Conservation (phyloP, 2,329 filamentous ascomycete genomes). For the Fusarium sororula region DNA sequence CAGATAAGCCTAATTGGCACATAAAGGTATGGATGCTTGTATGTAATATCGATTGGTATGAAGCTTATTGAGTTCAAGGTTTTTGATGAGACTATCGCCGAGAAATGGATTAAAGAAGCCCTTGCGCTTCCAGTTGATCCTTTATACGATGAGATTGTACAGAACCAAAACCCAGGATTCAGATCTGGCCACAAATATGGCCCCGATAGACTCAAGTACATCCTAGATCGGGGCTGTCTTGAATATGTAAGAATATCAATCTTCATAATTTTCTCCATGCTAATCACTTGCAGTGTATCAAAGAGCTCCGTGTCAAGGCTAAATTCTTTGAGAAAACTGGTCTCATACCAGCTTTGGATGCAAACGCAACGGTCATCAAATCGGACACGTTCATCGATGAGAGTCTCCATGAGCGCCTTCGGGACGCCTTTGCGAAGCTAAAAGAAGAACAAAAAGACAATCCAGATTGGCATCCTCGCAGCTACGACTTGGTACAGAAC, state of each 20-base stretch:
- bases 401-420: conserved; percentile 13
- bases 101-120: conserved; percentile 24
- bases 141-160: conserved; percentile 14
- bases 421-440: conserved; percentile 25
- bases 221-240: conserved; percentile 21
- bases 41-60: accelerated
- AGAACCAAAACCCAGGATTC: accelerated
- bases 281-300: conserved; percentile 13
- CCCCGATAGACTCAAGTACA: background rate
- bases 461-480: conserved; percentile 29
- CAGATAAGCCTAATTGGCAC: conserved; percentile 41
- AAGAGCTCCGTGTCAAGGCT: conserved; percentile 59
- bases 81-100: conserved; percentile 4
- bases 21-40: conserved; percentile 8
- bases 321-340: conserved; percentile 49
- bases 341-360: conserved; percentile 47
- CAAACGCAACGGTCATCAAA: conserved; percentile 30
- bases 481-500: conserved; percentile 2
- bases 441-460: conserved; percentile 22
- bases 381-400: conserved; percentile 31
- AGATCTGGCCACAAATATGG: too few relatives aligned
- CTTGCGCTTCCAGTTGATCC: conserved; percentile 14
- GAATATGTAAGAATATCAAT: conserved; percentile 20
- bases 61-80: background rate
- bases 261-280: background rate